These are phyloP conservation scores for Metschnikowia shivogae DNA, from an alignment of 805 yeast species.

Conservation along the genomic window DNA sequence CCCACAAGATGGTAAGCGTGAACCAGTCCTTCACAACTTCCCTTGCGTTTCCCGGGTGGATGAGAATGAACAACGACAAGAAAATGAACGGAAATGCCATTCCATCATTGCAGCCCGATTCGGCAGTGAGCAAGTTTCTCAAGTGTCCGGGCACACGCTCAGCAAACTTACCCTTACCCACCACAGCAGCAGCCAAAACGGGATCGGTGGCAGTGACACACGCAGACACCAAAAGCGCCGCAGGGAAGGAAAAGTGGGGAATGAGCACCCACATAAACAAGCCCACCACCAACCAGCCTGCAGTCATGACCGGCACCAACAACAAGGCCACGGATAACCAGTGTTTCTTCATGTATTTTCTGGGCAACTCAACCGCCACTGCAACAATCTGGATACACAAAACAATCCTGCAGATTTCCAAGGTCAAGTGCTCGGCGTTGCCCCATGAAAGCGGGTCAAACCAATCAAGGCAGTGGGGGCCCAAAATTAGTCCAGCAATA, in stretches of 20 bases:
- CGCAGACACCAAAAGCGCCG: constrained; percentile 71
- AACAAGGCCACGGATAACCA: constrained; percentile 73
- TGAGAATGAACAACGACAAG: constrained; percentile 62
- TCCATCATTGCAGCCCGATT: constrained; percentile 90
- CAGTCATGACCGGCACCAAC: constrained; percentile 82
- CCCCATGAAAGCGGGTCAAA: constrained; percentile 85
- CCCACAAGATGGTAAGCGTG: constrained; percentile 69
- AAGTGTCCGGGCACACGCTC: constrained; percentile 90
- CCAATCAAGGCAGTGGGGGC: constrained; percentile 84
- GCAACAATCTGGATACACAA: constrained; percentile 88
- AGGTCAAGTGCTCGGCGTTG: constrained; percentile 71
- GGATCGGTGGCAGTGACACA: constrained; percentile 96
- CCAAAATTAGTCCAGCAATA: constrained; percentile 78
- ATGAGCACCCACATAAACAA: constrained; percentile 74
- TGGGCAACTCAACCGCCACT: constrained; percentile 89
- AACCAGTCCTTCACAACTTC: constrained; percentile 80
- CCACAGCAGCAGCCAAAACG: constrained; percentile 90
- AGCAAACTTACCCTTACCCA: constrained; percentile 90
- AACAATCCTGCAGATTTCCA: constrained; percentile 79
- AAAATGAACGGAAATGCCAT: constrained; percentile 91
- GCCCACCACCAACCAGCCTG: constrained; percentile 84
- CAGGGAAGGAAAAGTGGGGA: constrained; percentile 67
- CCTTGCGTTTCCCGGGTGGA: constrained; percentile 60
- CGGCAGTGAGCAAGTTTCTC: constrained; percentile 77
- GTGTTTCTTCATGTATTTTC: constrained; percentile 81